Evolutionary conservation across 106 monocot species (phyloP).

Genomic region (Apostasia shenzhenica): DNA sequence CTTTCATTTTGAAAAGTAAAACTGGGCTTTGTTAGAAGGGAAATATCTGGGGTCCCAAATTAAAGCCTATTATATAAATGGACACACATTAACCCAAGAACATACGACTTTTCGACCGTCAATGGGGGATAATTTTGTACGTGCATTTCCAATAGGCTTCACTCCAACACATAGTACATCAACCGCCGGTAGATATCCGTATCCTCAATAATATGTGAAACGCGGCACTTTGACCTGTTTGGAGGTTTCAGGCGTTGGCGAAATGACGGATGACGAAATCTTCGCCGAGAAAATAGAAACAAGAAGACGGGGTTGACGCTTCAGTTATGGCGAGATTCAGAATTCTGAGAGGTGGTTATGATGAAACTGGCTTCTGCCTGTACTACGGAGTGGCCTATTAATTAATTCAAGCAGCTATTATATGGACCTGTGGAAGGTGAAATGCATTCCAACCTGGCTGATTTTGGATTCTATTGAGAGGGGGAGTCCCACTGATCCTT

Average conservation of each 20-base stretch:
- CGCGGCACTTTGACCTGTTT: neutral
- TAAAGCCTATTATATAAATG: too few species aligned
- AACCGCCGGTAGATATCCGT: neutral
- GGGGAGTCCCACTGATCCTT: neutral
- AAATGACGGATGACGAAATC: neutral
- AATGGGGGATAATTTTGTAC: too few species aligned
- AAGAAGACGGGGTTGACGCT: too few species aligned
- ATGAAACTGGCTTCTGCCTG: neutral
- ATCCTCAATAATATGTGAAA: too few species aligned
- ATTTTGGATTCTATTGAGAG: neutral
- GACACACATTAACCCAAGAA: too few species aligned
- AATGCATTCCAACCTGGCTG: slow-evolving; percentile 1
- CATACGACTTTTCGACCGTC: too few species aligned
- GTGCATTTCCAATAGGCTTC: too few species aligned
- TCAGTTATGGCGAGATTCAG: too few species aligned
- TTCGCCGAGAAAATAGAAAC: neutral
- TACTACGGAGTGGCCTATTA: neutral
- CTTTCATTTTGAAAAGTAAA: too few species aligned
- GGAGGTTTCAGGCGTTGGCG: neutral
- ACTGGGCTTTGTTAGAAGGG: too few species aligned
- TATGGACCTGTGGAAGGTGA: neutral
- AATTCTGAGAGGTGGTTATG: too few species aligned
- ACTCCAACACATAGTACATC: neutral
- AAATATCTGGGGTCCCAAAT: too few species aligned
- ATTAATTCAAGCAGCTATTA: neutral